Evolutionary conservation across 805 yeast genomes (phyloP).

Genomic region (Candida ortonii): DNA sequence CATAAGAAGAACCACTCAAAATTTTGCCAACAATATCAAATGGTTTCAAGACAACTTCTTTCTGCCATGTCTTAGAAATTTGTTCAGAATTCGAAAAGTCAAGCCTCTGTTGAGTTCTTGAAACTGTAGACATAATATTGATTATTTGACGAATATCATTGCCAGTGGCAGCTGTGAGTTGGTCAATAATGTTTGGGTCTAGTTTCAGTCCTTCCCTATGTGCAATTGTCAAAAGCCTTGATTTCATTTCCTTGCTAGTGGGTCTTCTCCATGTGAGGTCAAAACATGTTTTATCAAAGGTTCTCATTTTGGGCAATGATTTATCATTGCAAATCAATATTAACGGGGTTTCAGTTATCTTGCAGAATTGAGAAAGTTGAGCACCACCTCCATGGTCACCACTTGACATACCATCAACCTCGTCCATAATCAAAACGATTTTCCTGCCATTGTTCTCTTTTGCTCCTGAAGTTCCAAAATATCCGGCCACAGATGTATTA

Average conservation of each 20-base stretch:
- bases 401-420: conserved; percentile 98
- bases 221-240: conserved; percentile 88
- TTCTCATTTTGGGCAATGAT: conserved; percentile 90
- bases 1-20: conserved; percentile 58
- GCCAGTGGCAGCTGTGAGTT: conserved; percentile 77
- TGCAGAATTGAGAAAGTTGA: conserved; percentile 82
- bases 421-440: conserved; percentile 92
- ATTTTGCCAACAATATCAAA: conserved; percentile 80
- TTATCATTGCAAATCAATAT: conserved; percentile 93
- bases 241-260: conserved; percentile 71
- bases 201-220: conserved; percentile 76
- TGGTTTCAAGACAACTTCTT: conserved; percentile 86
- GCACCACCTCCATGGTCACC: conserved; percentile 99
- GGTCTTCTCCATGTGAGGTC: conserved; percentile 90
- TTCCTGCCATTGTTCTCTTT: conserved; percentile 38
- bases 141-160: conserved; percentile 95
- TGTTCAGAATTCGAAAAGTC: conserved; percentile 60
- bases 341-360: conserved; percentile 83
- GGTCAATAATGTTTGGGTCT: conserved; percentile 78
- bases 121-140: conserved; percentile 80
- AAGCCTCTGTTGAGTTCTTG: conserved; percentile 66
- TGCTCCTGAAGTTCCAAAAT: conserved; percentile 41
- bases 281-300: conserved; percentile 78
- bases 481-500: conserved; percentile 83
- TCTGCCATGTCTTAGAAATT: conserved; percentile 74